Conservation (phyloP, 768 basidiomycete genomes). For the Mycena olivaceomarginata region DNA sequence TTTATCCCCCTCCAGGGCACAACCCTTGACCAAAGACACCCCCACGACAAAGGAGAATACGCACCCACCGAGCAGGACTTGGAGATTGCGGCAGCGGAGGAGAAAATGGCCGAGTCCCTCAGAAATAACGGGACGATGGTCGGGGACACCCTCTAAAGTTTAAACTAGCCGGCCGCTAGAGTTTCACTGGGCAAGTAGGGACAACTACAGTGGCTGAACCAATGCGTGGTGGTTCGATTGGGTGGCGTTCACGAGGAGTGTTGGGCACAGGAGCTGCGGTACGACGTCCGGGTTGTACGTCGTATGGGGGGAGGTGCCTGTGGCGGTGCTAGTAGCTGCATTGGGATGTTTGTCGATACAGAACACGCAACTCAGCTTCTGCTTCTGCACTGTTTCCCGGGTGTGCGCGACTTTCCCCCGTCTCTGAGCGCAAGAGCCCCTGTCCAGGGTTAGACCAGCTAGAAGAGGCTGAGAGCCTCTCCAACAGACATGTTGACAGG, state of each 20-base stretch:
- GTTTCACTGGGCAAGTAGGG: slow-evolving; percentile 37
- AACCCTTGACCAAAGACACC: slow-evolving; percentile 40
- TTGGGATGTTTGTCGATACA: background rate
- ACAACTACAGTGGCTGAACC: slow-evolving; percentile 24
- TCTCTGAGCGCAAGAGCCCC: background rate
- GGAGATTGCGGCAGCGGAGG: slow-evolving; percentile 30
- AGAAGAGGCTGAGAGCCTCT: slow-evolving; percentile 10
- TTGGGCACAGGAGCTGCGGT: slow-evolving; percentile 4
- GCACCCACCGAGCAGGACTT: slow-evolving; percentile 29
- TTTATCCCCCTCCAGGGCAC: slow-evolving; percentile 48
- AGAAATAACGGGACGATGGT: background rate
- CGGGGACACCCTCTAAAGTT: slow-evolving; percentile 37
- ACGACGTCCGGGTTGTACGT: slow-evolving; percentile 4
- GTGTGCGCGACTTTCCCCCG: background rate
- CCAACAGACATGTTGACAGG: background rate
- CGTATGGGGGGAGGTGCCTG: background rate
- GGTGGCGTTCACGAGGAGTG: slow-evolving; percentile 31
- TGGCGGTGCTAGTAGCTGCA: background rate
- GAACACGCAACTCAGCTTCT: background rate
- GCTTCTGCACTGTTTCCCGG: background rate
- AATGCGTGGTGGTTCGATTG: slow-evolving; percentile 42
- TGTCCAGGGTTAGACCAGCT: background rate
- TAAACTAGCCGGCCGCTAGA: too few relatives aligned
- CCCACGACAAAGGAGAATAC: slow-evolving; percentile 28
- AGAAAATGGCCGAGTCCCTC: slow-evolving; percentile 31